These are phyloP conservation scores for Apodospora peruviana DNA, from an alignment of 495 filamentous ascomycete genomes.

Conservation along the genomic window DNA sequence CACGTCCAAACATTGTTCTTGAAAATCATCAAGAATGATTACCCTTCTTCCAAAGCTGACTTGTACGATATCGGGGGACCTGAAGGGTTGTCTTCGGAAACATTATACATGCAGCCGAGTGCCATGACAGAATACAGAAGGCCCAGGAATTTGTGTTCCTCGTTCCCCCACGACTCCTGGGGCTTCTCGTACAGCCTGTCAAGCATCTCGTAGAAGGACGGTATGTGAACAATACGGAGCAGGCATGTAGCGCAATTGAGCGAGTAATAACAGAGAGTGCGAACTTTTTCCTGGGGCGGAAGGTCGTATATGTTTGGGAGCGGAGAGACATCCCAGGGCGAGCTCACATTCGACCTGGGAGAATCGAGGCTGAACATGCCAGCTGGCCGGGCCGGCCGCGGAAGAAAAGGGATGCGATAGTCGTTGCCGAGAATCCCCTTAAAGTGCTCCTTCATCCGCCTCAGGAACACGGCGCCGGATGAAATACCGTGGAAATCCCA, in stretches of 20 bases:
- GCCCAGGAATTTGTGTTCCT: constrained; percentile 77
- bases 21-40: constrained; percentile 22
- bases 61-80: constrained; percentile 48
- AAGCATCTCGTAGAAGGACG: constrained; percentile 72
- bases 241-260: constrained; percentile 80
- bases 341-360: constrained; percentile 54
- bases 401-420: constrained; percentile 42
- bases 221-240: constrained; percentile 81
- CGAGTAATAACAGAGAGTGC: constrained; percentile 66
- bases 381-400: constrained; percentile 31
- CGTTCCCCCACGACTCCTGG: constrained; percentile 60
- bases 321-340: constrained; percentile 55
- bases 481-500: constrained; percentile 96
- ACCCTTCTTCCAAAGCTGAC: constrained; percentile 76
- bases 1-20: constrained; percentile 5
- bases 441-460: constrained; percentile 79
- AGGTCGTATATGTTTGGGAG: constrained; percentile 59
- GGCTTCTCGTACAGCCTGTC: constrained; percentile 74
- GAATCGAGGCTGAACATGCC: constrained; percentile 56
- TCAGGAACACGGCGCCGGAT: constrained; percentile 82
- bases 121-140: constrained; percentile 79
- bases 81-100: constrained; percentile 35
- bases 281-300: constrained; percentile 62
- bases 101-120: constrained; percentile 78
- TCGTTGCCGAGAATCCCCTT: constrained; percentile 54